These are phyloP conservation scores for Quercus tomentella DNA, from an alignment of 331 rosid species.

Conservation along the genomic window DNA sequence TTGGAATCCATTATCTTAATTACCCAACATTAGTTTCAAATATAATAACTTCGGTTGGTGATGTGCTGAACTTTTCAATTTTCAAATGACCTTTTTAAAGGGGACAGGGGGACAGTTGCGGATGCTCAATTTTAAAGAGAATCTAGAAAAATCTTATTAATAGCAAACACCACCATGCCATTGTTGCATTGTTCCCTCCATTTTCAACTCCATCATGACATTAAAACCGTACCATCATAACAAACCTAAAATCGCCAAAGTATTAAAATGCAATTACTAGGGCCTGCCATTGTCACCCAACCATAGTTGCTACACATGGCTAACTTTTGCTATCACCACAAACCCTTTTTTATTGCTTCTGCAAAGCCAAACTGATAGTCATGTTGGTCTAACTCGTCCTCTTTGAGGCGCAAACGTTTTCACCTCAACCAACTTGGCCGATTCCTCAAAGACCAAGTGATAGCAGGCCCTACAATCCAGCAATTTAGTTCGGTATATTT, in stretches of 20 bases:
- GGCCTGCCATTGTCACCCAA: not conserved
- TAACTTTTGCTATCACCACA: not conserved
- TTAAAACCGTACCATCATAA: not conserved
- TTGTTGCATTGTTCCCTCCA: not conserved
- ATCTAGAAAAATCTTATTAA: not conserved
- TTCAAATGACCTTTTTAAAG: not conserved
- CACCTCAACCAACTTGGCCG: not conserved
- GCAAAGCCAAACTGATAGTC: not conserved
- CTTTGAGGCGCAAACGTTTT: not conserved
- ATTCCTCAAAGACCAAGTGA: not conserved
- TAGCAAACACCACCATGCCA: not conserved
- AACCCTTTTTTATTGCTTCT: not conserved
- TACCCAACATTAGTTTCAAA: not conserved
- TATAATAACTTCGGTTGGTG: not conserved
- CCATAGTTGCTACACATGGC: not conserved
- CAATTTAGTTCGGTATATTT: slow-evolving; percentile 5
- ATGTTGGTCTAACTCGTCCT: not conserved
- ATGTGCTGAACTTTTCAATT: not conserved
- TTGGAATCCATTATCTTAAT: not conserved
- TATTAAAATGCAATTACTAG: not conserved
- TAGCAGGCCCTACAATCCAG: not conserved
- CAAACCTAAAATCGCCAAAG: too few species aligned
- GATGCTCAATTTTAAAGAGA: too few species aligned
- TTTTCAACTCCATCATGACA: not conserved
- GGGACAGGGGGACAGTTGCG: not conserved